phyloP scores from a whole-genome alignment of 2,329 filamentous ascomycete species.

The Neophaeococcomyces mojaviensis region DNA sequence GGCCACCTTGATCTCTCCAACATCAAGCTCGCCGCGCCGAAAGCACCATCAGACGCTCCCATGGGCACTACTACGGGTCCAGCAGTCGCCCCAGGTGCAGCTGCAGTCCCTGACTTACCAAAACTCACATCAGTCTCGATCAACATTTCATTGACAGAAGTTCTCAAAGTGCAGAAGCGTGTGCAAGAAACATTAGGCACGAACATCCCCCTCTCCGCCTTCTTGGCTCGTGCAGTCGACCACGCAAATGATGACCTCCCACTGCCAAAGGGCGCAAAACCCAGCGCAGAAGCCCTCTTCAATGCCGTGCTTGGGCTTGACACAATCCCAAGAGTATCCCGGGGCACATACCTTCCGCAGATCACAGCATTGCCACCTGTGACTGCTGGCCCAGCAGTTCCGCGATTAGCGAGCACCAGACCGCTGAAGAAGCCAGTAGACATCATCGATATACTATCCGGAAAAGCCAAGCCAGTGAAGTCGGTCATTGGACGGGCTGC shows the following conservation, averaged over 20 bases:
- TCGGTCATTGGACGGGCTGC: conserved; percentile 23
- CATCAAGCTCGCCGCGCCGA: conserved; percentile 60
- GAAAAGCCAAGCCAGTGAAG: conserved; percentile 32
- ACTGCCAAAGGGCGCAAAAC: conserved; percentile 53
- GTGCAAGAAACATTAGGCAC: conserved; percentile 71
- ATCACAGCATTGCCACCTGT: conserved; percentile 50
- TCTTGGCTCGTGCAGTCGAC: conserved; percentile 76
- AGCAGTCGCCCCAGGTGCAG: conserved; percentile 27
- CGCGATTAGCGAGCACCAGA: conserved; percentile 4
- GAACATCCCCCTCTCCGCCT: conserved; percentile 74
- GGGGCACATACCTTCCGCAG: conserved; percentile 64
- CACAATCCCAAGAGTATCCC: conserved; percentile 45
- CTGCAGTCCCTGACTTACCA: conserved; percentile 11
- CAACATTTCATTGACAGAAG: conserved; percentile 64
- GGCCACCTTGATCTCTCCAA: conserved; percentile 87
- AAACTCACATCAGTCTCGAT: conserved; percentile 50
- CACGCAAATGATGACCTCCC: conserved; percentile 84
- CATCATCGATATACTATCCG: conserved; percentile 73
- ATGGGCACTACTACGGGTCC: conserved; percentile 17
- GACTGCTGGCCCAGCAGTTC: conserved; percentile 11
- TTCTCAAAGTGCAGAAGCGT: conserved; percentile 72
- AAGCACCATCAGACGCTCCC: conserved; percentile 28
- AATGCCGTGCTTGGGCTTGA: conserved; percentile 73
- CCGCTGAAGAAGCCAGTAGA: conserved; percentile 52
- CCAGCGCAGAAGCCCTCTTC: conserved; percentile 76